phyloP scores from a whole-genome alignment of 2,329 filamentous ascomycete genomes.

The Coniosporium tulheliwenetii region DNA sequence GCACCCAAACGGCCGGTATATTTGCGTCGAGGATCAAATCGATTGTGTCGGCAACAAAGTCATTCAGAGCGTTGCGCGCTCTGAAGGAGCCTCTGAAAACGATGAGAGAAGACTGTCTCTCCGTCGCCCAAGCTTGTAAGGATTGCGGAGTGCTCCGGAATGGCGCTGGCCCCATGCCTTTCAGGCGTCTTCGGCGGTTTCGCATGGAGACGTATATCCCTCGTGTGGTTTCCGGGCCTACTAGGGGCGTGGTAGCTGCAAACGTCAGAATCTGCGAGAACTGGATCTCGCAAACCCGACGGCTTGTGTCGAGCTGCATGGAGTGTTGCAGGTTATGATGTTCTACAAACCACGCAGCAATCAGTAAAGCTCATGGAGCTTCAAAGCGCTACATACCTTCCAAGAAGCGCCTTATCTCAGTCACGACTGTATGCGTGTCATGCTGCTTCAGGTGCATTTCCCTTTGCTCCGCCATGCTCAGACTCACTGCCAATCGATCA shows the following conservation, averaged over 20 bases:
- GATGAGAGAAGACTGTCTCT: background rate
- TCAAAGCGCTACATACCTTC: too few relatives aligned
- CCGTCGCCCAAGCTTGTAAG: background rate
- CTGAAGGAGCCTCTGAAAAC: background rate
- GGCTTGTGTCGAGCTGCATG: background rate
- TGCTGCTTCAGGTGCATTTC: background rate
- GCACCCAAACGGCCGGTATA: background rate
- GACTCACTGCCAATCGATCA: conserved; percentile 3
- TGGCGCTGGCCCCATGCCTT: background rate
- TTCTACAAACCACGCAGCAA: background rate
- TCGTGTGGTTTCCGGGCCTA: background rate
- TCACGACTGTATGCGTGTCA: background rate
- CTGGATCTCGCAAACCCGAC: conserved; percentile 1
- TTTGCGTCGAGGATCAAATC: background rate
- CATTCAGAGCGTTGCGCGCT: background rate
- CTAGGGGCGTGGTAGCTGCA: background rate
- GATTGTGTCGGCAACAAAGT: background rate
- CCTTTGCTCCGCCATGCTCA: conserved; percentile 1
- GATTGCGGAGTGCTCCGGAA: background rate
- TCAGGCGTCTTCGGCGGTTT: background rate
- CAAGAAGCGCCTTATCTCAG: conserved; percentile 1
- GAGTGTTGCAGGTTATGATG: background rate
- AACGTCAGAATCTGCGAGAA: conserved; percentile 2
- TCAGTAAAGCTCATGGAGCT: background rate
- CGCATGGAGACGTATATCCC: background rate